Percentiles rank a stretch among this genome's conserved stretches.
Conservation (phyloP, 768 basidiomycete genomes). For the Paxillus rubicundulus region DNA sequence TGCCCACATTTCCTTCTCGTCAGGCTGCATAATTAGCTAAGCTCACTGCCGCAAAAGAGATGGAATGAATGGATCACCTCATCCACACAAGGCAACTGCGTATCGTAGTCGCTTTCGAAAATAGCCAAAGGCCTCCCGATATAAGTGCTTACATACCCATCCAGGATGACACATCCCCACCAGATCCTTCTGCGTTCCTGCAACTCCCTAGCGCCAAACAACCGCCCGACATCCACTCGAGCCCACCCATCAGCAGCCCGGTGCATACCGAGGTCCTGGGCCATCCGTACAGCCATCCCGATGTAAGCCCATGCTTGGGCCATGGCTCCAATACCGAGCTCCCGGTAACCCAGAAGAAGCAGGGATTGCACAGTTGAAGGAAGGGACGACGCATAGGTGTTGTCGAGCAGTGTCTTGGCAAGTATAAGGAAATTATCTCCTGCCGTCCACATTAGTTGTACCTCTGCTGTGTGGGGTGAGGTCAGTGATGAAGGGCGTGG, state of each 20-base stretch:
- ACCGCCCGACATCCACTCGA: conserved; percentile 48
- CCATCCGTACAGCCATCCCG: conserved; percentile 91
- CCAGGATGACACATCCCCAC: conserved; percentile 77
- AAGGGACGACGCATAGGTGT: conserved; percentile 66
- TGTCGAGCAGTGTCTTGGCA: conserved; percentile 66
- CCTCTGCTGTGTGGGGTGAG: conserved; percentile 40
- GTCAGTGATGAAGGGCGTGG: conserved; percentile 31
- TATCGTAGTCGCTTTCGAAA: conserved; percentile 75
- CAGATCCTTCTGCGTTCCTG: conserved; percentile 72
- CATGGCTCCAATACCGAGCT: conserved; percentile 89
- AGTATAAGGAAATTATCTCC: conserved; percentile 69
- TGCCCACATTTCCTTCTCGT: conserved; percentile 59
- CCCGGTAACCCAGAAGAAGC: conserved; percentile 78
- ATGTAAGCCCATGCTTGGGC: conserved; percentile 83
- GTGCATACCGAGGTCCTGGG: conserved; percentile 84
- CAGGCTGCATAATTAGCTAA: conserved; percentile 39
- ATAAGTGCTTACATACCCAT: conserved; percentile 76
- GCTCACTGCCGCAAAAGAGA: neutral
- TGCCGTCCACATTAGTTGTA: conserved; percentile 72
- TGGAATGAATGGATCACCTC: conserved; percentile 42
- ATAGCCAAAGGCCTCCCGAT: conserved; percentile 78
- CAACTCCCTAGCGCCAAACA: conserved; percentile 63
- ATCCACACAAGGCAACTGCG: conserved; percentile 56
- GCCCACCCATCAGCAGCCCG: conserved; percentile 79
- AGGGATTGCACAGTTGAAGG: conserved; percentile 77